phyloP scores from a whole-genome alignment of 768 basidiomycete genomes.

The Mycena alexandri region DNA sequence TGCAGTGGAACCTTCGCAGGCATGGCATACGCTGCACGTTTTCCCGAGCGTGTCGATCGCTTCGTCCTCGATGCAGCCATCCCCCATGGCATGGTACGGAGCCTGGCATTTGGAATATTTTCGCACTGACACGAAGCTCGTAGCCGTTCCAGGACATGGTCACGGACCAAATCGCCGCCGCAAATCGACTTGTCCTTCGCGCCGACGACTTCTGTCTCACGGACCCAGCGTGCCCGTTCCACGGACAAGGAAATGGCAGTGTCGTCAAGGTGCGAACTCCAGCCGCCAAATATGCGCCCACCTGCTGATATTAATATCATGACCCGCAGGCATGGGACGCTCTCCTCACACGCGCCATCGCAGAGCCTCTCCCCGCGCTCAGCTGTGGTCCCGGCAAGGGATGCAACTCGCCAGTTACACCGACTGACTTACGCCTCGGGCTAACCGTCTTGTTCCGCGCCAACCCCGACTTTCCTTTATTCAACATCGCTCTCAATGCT shows the following conservation, averaged over 20 bases:
- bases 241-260: slow-evolving; percentile 38
- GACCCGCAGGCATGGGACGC: slow-evolving; percentile 27
- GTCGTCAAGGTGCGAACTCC: slow-evolving; percentile 50
- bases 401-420: slow-evolving; percentile 28
- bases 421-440: slow-evolving; percentile 24
- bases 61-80: slow-evolving; percentile 15
- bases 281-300: too few species aligned
- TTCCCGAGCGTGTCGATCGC: slow-evolving; percentile 27
- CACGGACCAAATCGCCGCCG: slow-evolving; percentile 28
- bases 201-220: slow-evolving; percentile 37
- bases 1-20: slow-evolving; percentile 22
- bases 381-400: slow-evolving; percentile 23
- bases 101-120: background rate
- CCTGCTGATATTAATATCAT: background rate
- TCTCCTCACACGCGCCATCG: slow-evolving; percentile 12
- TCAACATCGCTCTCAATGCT: slow-evolving; percentile 14
- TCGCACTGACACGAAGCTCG: background rate
- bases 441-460: background rate
- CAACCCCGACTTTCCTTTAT: slow-evolving; percentile 27
- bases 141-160: slow-evolving; percentile 30
- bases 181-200: slow-evolving; percentile 35
- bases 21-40: slow-evolving; percentile 28
- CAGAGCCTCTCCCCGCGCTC: slow-evolving; percentile 26
- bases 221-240: slow-evolving; percentile 37
- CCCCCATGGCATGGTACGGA: too few species aligned